Evolutionary conservation across 345 rosid species (phyloP), one percentile per base, ranked within the genome.

Genomic region (Rhizophora apiculata): DNA sequence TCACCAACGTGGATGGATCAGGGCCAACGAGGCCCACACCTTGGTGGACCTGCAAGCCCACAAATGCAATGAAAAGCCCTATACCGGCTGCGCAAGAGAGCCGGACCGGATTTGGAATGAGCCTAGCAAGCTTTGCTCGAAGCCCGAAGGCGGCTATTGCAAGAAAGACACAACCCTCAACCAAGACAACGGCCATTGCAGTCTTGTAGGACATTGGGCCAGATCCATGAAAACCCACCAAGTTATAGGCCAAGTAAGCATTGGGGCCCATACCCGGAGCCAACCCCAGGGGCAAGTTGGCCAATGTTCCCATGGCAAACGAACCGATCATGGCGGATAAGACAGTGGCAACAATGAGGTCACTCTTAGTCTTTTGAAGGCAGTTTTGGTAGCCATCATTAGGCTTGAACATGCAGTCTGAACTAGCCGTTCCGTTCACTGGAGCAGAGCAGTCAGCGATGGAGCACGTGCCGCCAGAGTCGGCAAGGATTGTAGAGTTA

Each of bases 251-350:
- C 60, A 88, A 56, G 72, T 89, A 91, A 65, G 97, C 93, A 46
- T 89, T 89, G 0, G 96, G 80, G 30, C 98, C 98, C 97, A 94
- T 94, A 5, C 84, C 96, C 0, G 98, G 98, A 72, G 98, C 98
- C 70, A 91, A 73, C 8, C 86, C 96, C 11, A 94, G 73, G 37
- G 98, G 98, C 60, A 91, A 80, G 69, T 94, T 94, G 68, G 97
- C 91, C 20, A 88, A 52, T 10, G 87, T 24, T 6, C 98, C 97
- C 98, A 91, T 94, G 8, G 91, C 90, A 30, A 93, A 62, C 0
- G 90, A 91, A 27, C 89, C 94, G 0, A 93, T 71, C 98, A 89
- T 89, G 37, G 95, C 80, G 15, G 96, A 81, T 70, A 93, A 54
- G 63, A 87, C 67, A 27, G 98, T 93, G 62, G 93, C 95, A 0